These are phyloP conservation scores for Przewalskia tangutica DNA, from an alignment of 257 asterid species.

Conservation along the genomic window DNA sequence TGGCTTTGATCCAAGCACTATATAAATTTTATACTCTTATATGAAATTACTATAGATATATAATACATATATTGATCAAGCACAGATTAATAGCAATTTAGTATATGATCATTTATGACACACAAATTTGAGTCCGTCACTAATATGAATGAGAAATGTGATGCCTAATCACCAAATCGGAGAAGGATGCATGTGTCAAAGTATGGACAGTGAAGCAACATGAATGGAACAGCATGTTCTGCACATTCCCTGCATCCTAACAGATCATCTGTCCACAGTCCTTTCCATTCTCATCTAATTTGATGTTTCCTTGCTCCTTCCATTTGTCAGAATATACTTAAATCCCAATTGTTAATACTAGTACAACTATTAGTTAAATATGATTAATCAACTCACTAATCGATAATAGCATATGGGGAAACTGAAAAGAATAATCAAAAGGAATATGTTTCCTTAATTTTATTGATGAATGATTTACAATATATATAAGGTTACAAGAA, in stretches of 20 bases:
- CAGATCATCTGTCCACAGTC: not conserved
- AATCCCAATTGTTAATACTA: not conserved
- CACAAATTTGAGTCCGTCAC: no score
- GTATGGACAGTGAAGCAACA: conserved; percentile 61
- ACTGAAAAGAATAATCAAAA: no score
- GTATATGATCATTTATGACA: not conserved
- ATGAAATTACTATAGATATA: no score
- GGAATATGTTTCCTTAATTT: no score
- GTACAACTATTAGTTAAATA: not conserved
- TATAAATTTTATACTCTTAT: no score
- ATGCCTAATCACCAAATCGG: not conserved
- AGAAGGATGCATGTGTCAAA: conserved; percentile 39
- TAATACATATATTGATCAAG: not conserved
- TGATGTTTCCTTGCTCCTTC: not conserved
- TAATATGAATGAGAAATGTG: not conserved
- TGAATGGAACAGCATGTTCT: conserved; percentile 78
- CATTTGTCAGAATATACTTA: not conserved
- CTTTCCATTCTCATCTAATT: not conserved
- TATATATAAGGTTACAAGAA: no score
- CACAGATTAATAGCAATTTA: not conserved
- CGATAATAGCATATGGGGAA: not conserved
- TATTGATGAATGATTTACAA: no score
- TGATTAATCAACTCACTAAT: not conserved
- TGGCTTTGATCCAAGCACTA: no score
- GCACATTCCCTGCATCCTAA: conserved; percentile 85